Evolutionary conservation across 2,329 filamentous ascomycete species (phyloP).

Genomic region (Akanthomyces muscarius): DNA sequence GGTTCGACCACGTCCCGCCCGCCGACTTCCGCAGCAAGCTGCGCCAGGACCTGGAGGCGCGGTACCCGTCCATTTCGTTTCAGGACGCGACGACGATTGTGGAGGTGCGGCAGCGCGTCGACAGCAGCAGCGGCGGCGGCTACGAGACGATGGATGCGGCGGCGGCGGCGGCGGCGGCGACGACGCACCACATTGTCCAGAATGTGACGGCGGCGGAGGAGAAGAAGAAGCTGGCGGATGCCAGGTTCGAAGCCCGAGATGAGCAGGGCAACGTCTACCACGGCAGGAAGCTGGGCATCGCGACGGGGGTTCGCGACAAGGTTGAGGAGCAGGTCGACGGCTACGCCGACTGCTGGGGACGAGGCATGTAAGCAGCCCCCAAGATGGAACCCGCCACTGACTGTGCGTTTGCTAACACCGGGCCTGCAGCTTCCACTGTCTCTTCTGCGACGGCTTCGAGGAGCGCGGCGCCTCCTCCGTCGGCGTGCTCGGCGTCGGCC

Average conservation of each 20-base stretch:
- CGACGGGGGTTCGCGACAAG: slow-evolving; percentile 49
- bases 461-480: slow-evolving; percentile 44
- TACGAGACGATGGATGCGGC: no score
- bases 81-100: slow-evolving; percentile 22
- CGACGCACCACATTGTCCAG: neutral
- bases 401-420: no score
- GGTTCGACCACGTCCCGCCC: slow-evolving; percentile 37
- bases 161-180: neutral
- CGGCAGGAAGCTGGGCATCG: slow-evolving; percentile 53
- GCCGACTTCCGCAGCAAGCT: slow-evolving; percentile 33
- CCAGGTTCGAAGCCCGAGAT: slow-evolving; percentile 38
- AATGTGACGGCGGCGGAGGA: neutral
- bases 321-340: slow-evolving; percentile 46
- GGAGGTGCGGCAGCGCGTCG: neutral
- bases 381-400: no score
- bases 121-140: no score
- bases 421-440: slow-evolving; percentile 46
- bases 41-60: slow-evolving; percentile 30
- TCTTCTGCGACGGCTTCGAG: slow-evolving; percentile 59
- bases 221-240: slow-evolving; percentile 17
- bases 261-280: slow-evolving; percentile 37
- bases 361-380: slow-evolving; percentile 39
- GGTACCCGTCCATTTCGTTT: slow-evolving; percentile 35
- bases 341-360: slow-evolving; percentile 52
- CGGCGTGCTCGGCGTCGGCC: slow-evolving; percentile 43